Conservation (phyloP, 2,329 filamentous ascomycete genomes). For the Chrysoporthe austroafricana region DNA sequence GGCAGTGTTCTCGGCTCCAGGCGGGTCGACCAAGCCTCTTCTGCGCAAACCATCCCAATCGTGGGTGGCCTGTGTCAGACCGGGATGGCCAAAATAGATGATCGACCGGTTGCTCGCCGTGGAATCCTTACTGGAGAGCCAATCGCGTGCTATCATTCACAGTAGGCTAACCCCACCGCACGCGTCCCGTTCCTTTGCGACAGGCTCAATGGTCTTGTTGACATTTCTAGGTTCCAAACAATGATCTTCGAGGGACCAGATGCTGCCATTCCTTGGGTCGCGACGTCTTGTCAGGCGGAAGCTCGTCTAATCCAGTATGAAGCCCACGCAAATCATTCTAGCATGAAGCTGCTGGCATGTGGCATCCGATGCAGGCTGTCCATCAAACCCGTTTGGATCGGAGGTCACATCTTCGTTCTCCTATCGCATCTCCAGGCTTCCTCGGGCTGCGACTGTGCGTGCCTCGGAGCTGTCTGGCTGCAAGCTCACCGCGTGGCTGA, state of each 20-base stretch:
- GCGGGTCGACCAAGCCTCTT: neutral
- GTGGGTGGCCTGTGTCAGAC: neutral
- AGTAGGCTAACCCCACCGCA: neutral
- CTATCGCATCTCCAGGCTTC: conserved; percentile 4
- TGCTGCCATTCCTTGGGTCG: neutral
- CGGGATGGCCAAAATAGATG: conserved; percentile 10
- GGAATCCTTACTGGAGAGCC: conserved; percentile 21
- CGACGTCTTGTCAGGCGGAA: conserved; percentile 14
- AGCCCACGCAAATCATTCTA: conserved; percentile 1
- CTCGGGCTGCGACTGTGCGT: neutral
- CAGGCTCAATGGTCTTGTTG: neutral
- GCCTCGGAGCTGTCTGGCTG: neutral
- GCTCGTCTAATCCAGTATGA: conserved; percentile 8
- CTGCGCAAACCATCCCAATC: neutral
- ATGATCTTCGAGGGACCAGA: conserved; percentile 12
- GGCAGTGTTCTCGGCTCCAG: neutral
- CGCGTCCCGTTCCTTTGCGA: neutral
- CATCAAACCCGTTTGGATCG: neutral
- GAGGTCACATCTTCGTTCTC: neutral
- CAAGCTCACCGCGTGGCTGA: neutral
- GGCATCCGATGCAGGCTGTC: conserved; percentile 4
- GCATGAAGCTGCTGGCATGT: neutral
- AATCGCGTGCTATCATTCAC: conserved; percentile 15
- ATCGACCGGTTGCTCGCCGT: conserved; percentile 22
- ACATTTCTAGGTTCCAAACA: conserved; percentile 18